These are phyloP conservation scores for Cornus controversa DNA, from an alignment of 148 eudicot species.

Conservation along the genomic window DNA sequence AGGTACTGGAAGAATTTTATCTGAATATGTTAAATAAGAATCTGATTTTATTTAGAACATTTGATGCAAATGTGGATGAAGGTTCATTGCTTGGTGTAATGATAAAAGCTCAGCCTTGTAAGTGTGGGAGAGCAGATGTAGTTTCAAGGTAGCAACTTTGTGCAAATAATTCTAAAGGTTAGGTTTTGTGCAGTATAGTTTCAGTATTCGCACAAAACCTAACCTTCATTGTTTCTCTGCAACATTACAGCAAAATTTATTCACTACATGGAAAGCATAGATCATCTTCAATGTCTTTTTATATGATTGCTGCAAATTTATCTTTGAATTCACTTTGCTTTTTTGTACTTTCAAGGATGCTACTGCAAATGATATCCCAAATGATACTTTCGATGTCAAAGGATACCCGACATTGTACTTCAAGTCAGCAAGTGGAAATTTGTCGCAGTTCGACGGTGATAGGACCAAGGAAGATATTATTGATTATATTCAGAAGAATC, in stretches of 20 bases:
- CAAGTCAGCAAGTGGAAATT: conserved; percentile 57
- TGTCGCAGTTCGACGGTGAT: conserved; percentile 47
- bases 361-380: conserved; percentile 62
- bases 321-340: background rate
- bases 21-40: too few relatives aligned
- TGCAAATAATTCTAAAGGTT: too few relatives aligned
- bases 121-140: too few relatives aligned
- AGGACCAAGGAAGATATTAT: conserved; percentile 61
- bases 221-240: background rate
- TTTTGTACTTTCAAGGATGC: conserved; percentile 51
- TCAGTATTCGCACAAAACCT: too few relatives aligned
- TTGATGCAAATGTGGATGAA: too few relatives aligned
- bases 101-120: too few relatives aligned
- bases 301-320: background rate
- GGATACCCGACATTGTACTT: conserved; percentile 75
- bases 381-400: conserved; percentile 50
- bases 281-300: background rate
- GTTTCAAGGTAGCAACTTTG: too few relatives aligned
- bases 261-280: background rate
- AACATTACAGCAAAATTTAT: background rate
- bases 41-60: too few relatives aligned
- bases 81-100: too few relatives aligned
- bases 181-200: too few relatives aligned
- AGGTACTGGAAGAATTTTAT: too few relatives aligned
- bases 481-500: conserved; percentile 54